These are phyloP conservation scores for Moelleriella libera DNA, from an alignment of 2,329 filamentous ascomycete genomes.

Conservation along the genomic window DNA sequence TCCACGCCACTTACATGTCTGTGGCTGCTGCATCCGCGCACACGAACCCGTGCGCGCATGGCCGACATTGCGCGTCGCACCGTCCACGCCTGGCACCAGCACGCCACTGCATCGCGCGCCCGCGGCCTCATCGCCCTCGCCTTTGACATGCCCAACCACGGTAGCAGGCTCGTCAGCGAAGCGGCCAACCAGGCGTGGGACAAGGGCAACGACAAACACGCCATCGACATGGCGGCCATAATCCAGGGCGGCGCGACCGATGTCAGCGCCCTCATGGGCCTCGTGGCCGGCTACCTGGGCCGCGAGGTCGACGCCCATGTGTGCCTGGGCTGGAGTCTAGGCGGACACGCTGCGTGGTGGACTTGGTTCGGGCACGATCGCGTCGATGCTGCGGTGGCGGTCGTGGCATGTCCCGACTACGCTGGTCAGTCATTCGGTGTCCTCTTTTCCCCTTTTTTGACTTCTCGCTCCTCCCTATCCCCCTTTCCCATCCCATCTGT, in stretches of 20 bases:
- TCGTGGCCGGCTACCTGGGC: conserved; percentile 57
- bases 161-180: conserved; percentile 52
- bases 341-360: conserved; percentile 82
- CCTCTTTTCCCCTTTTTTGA: too few relatives aligned
- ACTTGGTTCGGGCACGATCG: conserved; percentile 64
- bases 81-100: conserved; percentile 53
- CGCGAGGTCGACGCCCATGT: conserved; percentile 47
- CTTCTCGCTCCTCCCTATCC: too few relatives aligned
- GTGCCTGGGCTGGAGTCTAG: conserved; percentile 70
- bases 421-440: conserved; percentile 34
- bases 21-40: conserved; percentile 82
- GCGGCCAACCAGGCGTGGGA: conserved; percentile 67
- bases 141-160: conserved; percentile 93
- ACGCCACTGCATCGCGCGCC: conserved; percentile 4
- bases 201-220: conserved; percentile 65
- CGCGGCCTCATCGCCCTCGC: conserved; percentile 63
- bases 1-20: conserved; percentile 54
- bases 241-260: conserved; percentile 65
- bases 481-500: too few relatives aligned
- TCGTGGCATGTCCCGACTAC: conserved; percentile 87
- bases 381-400: conserved; percentile 61
- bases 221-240: conserved; percentile 79
- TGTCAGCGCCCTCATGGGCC: conserved; percentile 59
- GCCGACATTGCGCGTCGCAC: conserved; percentile 53
- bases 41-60: conserved; percentile 61